A percentile compares a stretch with the other conserved stretches of the same genome.
phyloP scores from a whole-genome alignment of 2,329 filamentous ascomycete genomes.

The Trichoderma harzianum region DNA sequence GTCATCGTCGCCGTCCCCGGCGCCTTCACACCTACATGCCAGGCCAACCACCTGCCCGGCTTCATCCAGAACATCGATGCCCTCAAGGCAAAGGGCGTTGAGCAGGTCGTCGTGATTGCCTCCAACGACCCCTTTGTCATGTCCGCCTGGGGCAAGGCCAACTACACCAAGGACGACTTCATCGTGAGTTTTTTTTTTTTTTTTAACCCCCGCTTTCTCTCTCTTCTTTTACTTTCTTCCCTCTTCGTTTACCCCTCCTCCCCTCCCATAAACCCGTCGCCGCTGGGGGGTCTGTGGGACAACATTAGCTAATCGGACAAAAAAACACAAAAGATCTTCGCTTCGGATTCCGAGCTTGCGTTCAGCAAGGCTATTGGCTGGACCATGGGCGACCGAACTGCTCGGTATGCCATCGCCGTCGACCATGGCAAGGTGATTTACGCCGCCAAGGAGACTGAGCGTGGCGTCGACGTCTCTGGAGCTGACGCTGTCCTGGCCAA shows the following conservation, averaged over 20 bases:
- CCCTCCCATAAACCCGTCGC: not conserved
- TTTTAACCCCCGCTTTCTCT: not conserved
- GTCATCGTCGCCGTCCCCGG: constrained; percentile 58
- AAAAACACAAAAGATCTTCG: constrained; percentile 57
- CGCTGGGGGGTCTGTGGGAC: not conserved
- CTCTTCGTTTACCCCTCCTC: not conserved
- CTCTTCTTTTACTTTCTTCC: not conserved
- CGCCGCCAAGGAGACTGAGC: constrained; percentile 66
- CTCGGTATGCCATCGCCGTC: constrained; percentile 74
- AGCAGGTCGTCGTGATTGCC: constrained; percentile 76
- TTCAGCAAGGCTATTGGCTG: constrained; percentile 80
- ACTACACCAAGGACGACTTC: constrained; percentile 67
- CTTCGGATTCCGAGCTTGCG: constrained; percentile 63
- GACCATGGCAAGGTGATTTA: constrained; percentile 83
- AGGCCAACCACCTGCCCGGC: constrained; percentile 73
- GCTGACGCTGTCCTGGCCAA: constrained; percentile 53
- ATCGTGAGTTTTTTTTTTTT: constrained; percentile 41
- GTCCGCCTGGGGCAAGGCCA: constrained; percentile 88
- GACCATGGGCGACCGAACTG: constrained; percentile 70
- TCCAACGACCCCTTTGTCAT: constrained; percentile 86
- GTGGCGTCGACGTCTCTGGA: constrained; percentile 47
- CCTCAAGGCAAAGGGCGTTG: constrained; percentile 77
- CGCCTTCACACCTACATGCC: constrained; percentile 86
- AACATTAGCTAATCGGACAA: not conserved
- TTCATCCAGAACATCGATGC: constrained; percentile 70